Conservation (phyloP, 352 stramenopile genomes). For the Detonula confervacea region DNA sequence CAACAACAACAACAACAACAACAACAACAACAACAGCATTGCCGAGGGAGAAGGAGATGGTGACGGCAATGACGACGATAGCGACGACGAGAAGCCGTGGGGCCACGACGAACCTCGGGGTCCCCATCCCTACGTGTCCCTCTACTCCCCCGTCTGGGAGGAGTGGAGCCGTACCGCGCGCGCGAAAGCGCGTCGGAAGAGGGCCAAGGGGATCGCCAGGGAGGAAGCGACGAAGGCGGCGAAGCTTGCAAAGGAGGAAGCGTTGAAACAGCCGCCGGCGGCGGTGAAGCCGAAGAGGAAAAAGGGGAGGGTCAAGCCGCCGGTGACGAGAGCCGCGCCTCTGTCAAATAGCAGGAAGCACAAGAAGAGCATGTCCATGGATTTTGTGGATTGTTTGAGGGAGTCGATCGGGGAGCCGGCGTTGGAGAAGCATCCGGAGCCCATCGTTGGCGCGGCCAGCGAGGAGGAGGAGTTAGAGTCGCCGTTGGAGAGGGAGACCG, state of each 20-base stretch:
- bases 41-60: constrained; percentile 17
- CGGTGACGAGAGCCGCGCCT: neutral
- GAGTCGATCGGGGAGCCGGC: too few species aligned
- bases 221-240: neutral
- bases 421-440: too few species aligned
- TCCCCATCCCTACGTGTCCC: constrained; percentile 58
- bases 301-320: neutral
- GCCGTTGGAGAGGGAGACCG: neutral
- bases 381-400: constrained; percentile 22
- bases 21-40: too few species aligned
- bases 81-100: too few species aligned
- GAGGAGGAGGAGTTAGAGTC: neutral
- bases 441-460: neutral
- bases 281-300: neutral
- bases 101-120: constrained; percentile 18
- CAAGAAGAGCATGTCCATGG: constrained; percentile 30
- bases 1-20: too few species aligned
- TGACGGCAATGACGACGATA: neutral
- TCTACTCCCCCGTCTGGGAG: constrained; percentile 70
- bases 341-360: constrained; percentile 14
- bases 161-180: constrained; percentile 48
- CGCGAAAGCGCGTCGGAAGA: constrained; percentile 42
- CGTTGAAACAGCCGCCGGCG: neutral
- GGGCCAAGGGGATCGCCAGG: constrained; percentile 9
- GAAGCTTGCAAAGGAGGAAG: constrained; percentile 3